Evolutionary conservation across 371 early-diverging fungal genomes (phyloP).

Genomic region (Mucor saturninus): DNA sequence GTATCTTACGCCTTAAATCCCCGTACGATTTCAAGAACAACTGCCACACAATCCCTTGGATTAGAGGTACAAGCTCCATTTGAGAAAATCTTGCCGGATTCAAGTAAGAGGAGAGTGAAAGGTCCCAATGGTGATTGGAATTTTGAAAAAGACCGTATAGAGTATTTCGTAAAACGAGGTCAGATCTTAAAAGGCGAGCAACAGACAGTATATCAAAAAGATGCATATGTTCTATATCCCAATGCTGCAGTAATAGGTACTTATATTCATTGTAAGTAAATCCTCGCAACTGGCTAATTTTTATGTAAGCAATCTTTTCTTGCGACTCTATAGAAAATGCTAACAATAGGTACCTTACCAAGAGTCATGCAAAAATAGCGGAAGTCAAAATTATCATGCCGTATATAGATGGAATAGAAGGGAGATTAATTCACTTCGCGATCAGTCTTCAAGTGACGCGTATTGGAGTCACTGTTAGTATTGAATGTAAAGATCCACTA

Average conservation of each 20-base stretch:
- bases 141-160: not conserved
- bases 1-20: conserved; percentile 45
- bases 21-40: conserved; percentile 12
- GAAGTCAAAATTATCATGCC: not conserved
- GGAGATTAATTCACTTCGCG: too few species aligned
- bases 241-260: conserved; percentile 5
- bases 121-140: not conserved
- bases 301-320: conserved; percentile 2
- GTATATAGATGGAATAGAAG: too few species aligned
- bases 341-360: not conserved
- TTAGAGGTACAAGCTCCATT: not conserved
- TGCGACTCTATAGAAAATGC: not conserved
- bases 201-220: not conserved
- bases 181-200: not conserved
- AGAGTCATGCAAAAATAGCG: not conserved
- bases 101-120: not conserved
- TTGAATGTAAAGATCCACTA: not conserved
- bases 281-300: not conserved
- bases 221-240: not conserved
- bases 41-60: conserved; percentile 27
- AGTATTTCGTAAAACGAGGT: conserved; percentile 5
- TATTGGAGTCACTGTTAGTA: not conserved
- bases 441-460: not conserved
- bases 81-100: not conserved
- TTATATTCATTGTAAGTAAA: too few species aligned